Evolutionary conservation across 2,329 filamentous ascomycete genomes (phyloP).

Genomic region (Colletotrichum theobromicola): DNA sequence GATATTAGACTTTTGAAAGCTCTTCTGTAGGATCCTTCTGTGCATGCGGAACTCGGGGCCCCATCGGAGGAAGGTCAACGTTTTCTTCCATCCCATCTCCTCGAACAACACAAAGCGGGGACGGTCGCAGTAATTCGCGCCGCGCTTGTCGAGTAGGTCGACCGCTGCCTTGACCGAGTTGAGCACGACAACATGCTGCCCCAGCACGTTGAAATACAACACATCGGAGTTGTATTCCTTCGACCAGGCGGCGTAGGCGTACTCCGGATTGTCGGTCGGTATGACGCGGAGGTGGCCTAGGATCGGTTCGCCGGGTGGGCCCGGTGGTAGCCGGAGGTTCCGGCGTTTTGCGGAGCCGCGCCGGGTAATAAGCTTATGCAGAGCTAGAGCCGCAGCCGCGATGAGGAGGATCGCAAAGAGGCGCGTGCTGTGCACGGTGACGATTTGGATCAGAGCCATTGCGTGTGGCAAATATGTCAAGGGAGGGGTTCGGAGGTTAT

Average conservation of each 20-base stretch:
- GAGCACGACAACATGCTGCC: constrained; percentile 42
- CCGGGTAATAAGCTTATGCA: background rate
- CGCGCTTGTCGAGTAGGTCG: constrained; percentile 49
- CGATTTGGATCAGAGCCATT: background rate
- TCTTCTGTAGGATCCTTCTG: constrained; percentile 45
- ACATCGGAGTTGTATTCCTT: constrained; percentile 55
- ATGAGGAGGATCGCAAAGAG: constrained; percentile 1
- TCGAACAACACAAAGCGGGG: constrained; percentile 48
- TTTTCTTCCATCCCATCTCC: constrained; percentile 50
- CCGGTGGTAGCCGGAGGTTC: constrained; percentile 32
- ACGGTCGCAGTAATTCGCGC: constrained; percentile 48
- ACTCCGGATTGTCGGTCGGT: constrained; percentile 36
- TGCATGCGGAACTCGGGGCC: constrained; percentile 46
- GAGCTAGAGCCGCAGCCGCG: background rate
- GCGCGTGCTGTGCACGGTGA: background rate
- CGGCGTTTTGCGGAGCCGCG: background rate
- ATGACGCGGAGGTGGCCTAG: constrained; percentile 50
- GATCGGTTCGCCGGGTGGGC: constrained; percentile 40
- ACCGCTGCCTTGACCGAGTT: constrained; percentile 46
- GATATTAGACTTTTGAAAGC: constrained; percentile 43
- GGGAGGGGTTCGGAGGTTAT: background rate
- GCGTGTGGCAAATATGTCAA: background rate
- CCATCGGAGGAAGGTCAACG: constrained; percentile 48
- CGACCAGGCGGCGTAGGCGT: constrained; percentile 33
- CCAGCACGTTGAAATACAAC: constrained; percentile 32